Evolutionary conservation across 805 yeast species (phyloP).

Genomic region (Ogataea ramenticola): DNA sequence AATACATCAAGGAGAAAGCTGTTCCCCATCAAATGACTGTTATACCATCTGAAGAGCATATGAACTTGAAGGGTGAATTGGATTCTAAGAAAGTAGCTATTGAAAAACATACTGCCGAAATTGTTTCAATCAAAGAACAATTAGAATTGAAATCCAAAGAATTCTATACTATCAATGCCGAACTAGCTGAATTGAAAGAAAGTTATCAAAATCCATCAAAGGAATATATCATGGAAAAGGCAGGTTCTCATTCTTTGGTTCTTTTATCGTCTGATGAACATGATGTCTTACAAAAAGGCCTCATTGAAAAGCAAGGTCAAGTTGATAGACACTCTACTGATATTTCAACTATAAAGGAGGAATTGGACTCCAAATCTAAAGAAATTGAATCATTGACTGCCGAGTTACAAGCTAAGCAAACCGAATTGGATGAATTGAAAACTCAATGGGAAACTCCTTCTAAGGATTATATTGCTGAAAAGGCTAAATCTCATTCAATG

Average conservation of each 20-base stretch:
- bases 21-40: not conserved
- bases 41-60: slow-evolving; percentile 1
- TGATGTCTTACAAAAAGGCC: slow-evolving; percentile 1
- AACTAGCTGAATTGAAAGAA: not conserved
- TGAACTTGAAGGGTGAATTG: not conserved
- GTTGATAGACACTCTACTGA: not conserved
- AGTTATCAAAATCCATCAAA: slow-evolving; percentile 1
- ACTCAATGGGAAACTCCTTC: not conserved
- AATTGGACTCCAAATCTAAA: slow-evolving; percentile 3
- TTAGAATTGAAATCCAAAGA: not conserved
- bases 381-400: not conserved
- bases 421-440: not conserved
- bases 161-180: not conserved
- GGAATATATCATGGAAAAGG: slow-evolving; percentile 14
- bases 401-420: slow-evolving; percentile 4
- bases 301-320: slow-evolving; percentile 2
- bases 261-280: slow-evolving; percentile 11
- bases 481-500: not conserved
- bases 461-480: not conserved
- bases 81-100: not conserved
- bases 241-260: slow-evolving; percentile 24
- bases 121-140: slow-evolving; percentile 4
- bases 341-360: not conserved
- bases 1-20: slow-evolving; percentile 6
- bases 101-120: not conserved